Evolutionary conservation across 2,329 filamentous ascomycete genomes (phyloP), one percentile per base, ranked within the genome.

Genomic region (Phyllosticta citribraziliensis): DNA sequence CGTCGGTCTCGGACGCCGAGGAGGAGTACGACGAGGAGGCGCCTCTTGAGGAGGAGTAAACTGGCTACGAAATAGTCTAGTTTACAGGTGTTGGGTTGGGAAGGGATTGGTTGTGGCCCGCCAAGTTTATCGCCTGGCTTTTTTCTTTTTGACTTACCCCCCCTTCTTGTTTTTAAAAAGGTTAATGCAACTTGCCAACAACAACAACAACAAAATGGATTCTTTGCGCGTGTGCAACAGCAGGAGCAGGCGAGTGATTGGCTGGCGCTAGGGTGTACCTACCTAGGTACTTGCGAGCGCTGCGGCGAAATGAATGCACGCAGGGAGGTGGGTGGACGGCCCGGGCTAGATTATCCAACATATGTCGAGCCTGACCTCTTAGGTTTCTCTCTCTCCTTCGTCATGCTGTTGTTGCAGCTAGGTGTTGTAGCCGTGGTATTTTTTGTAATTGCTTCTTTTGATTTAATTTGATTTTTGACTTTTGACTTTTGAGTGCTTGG

Each of bases 1-100:
- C 94, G 76, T 89, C 90, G 73, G 86, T 97, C 79, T 95, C 94
- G 65, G 94, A 99, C 80, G 93, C 91, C 71, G 93, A 97, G 81
- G 92, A 96, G 81, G 91, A 96, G 76, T 92, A 95, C 73, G 88
- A 88, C 72, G 91, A 94, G 83, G 92, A 96, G 79, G 83, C 82
- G 67, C 86, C 86, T 70, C 71, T 84, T 66, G 87, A 90, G 77
- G 79, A 92, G 79, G 87, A 89, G 77, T 75, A 75, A 52, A 59
- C 55, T 56, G 40, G 17, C 17, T 40, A 5, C 11, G 6, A 1
- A 47, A 1, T 8, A 6, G 25, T 47, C 40, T n/a, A 47, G 40
- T 47, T 47, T 47, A 14, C 40, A 51, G 20, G 20, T 51, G 8
- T 8, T 53, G 10, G 17, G 17, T 40, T 40, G 35, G 12, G 35